These are phyloP conservation scores for Paraphaeosphaeria minitans DNA, from an alignment of 2,329 filamentous ascomycete species.

Conservation along the genomic window DNA sequence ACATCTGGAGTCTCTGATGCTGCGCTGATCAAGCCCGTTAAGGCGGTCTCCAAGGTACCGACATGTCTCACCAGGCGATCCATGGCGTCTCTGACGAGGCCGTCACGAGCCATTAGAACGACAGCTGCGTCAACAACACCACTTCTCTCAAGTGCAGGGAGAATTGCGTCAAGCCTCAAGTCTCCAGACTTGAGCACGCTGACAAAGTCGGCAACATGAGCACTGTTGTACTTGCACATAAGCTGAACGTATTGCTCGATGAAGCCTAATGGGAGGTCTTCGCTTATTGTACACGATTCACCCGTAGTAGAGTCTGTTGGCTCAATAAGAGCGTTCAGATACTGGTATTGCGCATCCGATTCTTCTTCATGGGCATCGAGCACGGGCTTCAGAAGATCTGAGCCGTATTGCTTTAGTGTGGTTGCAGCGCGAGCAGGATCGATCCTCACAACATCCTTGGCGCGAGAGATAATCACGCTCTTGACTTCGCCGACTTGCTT, in stretches of 20 bases:
- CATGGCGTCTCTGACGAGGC: conserved; percentile 83
- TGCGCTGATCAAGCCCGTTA: conserved; percentile 74
- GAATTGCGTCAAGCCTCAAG: conserved; percentile 75
- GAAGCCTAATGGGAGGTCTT: conserved; percentile 60
- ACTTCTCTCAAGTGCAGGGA: conserved; percentile 86
- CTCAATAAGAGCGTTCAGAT: conserved; percentile 78
- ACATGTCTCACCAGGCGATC: conserved; percentile 81
- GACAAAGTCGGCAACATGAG: conserved; percentile 85
- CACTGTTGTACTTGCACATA: conserved; percentile 84
- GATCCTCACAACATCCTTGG: conserved; percentile 69
- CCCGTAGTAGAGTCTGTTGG: conserved; percentile 49
- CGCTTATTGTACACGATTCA: conserved; percentile 24
- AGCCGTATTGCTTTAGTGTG: conserved; percentile 65
- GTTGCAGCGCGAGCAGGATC: conserved; percentile 69
- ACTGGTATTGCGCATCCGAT: conserved; percentile 72
- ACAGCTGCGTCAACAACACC: conserved; percentile 93
- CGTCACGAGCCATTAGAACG: conserved; percentile 86
- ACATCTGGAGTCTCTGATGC: conserved; percentile 62
- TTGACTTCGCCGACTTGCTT: conserved; percentile 77
- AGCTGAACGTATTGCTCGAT: conserved; percentile 85
- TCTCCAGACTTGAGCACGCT: conserved; percentile 76
- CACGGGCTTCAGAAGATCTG: conserved; percentile 69
- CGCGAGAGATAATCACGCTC: conserved; percentile 67
- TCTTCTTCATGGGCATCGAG: conserved; percentile 66
- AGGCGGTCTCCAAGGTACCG: conserved; percentile 75